A percentile compares a stretch with the other conserved stretches of the same genome.
Conservation (phyloP, 1,284 basidiomycete genomes). For the Boletellus deceptivus region DNA sequence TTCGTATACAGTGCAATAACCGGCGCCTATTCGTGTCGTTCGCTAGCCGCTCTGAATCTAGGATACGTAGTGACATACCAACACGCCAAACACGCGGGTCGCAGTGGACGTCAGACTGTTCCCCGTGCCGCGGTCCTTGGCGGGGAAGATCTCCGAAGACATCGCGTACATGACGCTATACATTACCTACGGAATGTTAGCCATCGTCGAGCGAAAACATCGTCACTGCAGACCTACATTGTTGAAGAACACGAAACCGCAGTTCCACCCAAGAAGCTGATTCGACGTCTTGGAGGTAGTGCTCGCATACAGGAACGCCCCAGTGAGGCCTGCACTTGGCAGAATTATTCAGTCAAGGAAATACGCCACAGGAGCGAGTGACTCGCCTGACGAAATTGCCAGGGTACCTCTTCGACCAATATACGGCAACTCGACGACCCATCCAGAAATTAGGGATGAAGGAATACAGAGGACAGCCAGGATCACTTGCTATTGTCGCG, state of each 20-base stretch:
- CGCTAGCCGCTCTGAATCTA: not conserved
- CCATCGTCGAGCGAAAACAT: not conserved
- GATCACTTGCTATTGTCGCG: conserved; percentile 46
- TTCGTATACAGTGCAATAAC: conserved; percentile 72
- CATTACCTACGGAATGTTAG: not conserved
- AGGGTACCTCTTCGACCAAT: conserved; percentile 65
- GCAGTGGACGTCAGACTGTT: conserved; percentile 62
- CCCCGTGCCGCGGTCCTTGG: conserved; percentile 69
- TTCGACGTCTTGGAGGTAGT: conserved; percentile 64
- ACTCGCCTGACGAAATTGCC: conserved; percentile 48
- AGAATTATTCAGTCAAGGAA: conserved; percentile 24
- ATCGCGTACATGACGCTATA: conserved; percentile 44
- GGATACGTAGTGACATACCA: conserved; percentile 36
- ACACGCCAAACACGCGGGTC: conserved; percentile 61
- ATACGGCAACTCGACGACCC: conserved; percentile 56
- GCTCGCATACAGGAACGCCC: conserved; percentile 63
- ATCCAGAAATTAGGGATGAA: conserved; percentile 61
- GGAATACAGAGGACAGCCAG: conserved; percentile 65
- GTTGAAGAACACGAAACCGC: conserved; percentile 60
- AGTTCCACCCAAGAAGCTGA: conserved; percentile 70
- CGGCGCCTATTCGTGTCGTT: conserved; percentile 49
- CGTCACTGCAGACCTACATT: conserved; percentile 40
- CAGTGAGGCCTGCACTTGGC: conserved; percentile 52
- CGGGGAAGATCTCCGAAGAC: conserved; percentile 68
- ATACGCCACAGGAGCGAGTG: not conserved